These are phyloP conservation scores for Polyporus arcularius DNA, from an alignment of 768 basidiomycete species.

Conservation along the genomic window DNA sequence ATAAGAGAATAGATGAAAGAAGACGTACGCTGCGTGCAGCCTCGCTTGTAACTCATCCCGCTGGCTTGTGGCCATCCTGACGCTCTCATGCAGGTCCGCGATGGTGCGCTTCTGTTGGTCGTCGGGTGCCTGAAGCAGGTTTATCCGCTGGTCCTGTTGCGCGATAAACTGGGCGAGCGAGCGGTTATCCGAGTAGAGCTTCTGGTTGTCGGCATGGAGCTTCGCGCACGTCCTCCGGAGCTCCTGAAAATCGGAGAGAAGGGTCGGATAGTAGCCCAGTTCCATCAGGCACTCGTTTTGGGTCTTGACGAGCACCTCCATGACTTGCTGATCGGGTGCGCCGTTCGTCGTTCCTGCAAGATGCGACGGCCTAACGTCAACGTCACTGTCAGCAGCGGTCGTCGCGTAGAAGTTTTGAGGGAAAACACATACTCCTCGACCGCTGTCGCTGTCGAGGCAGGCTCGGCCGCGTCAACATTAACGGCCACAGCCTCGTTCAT, in stretches of 20 bases:
- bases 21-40: slow-evolving; percentile 17
- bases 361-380: background rate
- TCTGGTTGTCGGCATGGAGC: slow-evolving; percentile 29
- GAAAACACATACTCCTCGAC: too few species aligned
- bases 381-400: too few species aligned
- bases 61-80: slow-evolving; percentile 27
- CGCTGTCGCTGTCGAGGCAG: too few species aligned
- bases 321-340: slow-evolving; percentile 3
- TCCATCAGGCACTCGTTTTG: slow-evolving; percentile 25
- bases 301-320: slow-evolving; percentile 15
- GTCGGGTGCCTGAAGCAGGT: slow-evolving; percentile 15
- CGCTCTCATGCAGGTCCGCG: slow-evolving; percentile 28
- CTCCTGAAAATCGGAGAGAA: slow-evolving; percentile 38
- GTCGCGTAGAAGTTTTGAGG: too few species aligned
- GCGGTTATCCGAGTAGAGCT: slow-evolving; percentile 42
- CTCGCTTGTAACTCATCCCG: slow-evolving; percentile 10
- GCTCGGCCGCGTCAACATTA: too few species aligned
- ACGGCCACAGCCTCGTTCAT: too few species aligned
- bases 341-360: background rate
- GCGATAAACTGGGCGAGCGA: slow-evolving; percentile 32
- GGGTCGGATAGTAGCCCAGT: slow-evolving; percentile 45
- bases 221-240: slow-evolving; percentile 33
- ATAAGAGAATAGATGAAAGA: background rate
- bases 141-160: slow-evolving; percentile 33
- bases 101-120: slow-evolving; percentile 22